Base-by-base conservation (phyloP, 1,284 basidiomycete genomes). In the Pyrrhoderma noxium region DNA sequence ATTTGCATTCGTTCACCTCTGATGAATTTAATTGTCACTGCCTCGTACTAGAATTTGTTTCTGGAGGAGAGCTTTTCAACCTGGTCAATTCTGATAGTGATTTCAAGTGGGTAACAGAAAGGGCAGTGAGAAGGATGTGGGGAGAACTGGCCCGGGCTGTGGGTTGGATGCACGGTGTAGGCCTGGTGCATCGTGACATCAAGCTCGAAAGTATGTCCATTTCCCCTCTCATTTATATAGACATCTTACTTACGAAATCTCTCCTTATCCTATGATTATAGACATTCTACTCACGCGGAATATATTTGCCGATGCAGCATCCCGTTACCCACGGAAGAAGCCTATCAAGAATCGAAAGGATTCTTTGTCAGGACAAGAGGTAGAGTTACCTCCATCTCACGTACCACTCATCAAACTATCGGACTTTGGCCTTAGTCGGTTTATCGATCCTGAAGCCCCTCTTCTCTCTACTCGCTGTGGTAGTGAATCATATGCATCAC, bases 121-220 rank as follows among this genome's bases (percentile, higher is more conserved):
- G 69, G n/a, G 72, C 90, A 8, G 70, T 93, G 0, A 70, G 82
- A 31, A 69, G 89, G 37, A 82, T 94, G 56, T 93, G 87, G 73
- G 75, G 75, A 44, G 93, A 95, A 65, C 71, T 96, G 1, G 81
- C 77, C 53, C 77, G 79, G 43, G 92, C 85, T 1, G 85, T 95
- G 0, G 84, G 81, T 1, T 96, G 91, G 90, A 85, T 96, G 80
- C 93, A 96, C 63, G 75, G 79, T 42, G 84, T 90, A 25, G 84
- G 85, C 1, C 76, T 95, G 36, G 91, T 95, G 0, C 93, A 96
- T 68, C 78, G 93, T 2, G 93, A 96, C 68, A 85, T 96, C 69
- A 96, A 96, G 70, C 79, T 96, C 16, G 93, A 96, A 68, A 96
- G 90, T 93, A 61, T 62, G 89, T 47, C 13, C 3, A 21, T 23